These are phyloP conservation scores for Straminergon stramineum DNA, from an alignment of 225 moss, liverwort and hornwort genomes.

Conservation along the genomic window DNA sequence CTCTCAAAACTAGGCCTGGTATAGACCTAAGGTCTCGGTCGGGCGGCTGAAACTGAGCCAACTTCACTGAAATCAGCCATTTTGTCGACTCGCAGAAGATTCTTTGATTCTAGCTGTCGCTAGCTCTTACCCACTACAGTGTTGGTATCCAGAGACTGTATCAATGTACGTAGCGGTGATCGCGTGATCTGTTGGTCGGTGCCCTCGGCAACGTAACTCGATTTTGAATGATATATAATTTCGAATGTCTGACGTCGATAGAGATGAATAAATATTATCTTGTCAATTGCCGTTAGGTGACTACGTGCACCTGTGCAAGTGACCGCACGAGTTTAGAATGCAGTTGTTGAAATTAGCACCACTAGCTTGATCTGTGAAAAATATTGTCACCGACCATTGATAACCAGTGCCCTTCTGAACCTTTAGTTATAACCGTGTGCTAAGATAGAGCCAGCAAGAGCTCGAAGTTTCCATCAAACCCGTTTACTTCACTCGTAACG, in stretches of 20 bases:
- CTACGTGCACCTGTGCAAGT: neutral
- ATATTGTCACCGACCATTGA: neutral
- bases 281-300: neutral
- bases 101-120: neutral
- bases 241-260: neutral
- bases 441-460: no score
- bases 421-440: no score
- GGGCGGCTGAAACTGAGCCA: neutral
- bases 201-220: neutral
- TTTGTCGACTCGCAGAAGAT: neutral
- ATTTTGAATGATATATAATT: neutral
- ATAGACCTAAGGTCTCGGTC: neutral
- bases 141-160: neutral
- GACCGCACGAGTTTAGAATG: neutral
- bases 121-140: neutral
- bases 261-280: neutral
- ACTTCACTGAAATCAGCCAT: neutral
- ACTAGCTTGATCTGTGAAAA: neutral
- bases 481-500: neutral
- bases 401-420: neutral
- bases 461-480: neutral
- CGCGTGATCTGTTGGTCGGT: neutral
- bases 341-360: neutral
- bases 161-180: neutral
- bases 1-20: neutral